Evolutionary conservation across 306 rosid species (phyloP).

Genomic region (Dalbergia cochinchinensis): DNA sequence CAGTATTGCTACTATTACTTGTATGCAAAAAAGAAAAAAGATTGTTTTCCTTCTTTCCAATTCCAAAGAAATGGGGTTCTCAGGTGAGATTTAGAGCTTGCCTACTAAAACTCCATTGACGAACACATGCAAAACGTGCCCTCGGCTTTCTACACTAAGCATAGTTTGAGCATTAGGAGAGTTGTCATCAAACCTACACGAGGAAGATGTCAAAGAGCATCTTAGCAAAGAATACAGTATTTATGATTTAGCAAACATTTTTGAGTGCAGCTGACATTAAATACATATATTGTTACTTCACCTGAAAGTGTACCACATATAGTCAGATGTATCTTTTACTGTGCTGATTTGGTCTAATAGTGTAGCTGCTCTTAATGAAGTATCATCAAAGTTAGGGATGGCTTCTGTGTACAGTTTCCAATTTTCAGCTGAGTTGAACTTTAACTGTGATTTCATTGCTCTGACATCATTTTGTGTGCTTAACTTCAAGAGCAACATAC

Average conservation of each 20-base stretch:
- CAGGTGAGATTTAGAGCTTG: constrained; percentile 39
- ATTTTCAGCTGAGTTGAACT: constrained; percentile 44
- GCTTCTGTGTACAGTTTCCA: constrained; percentile 59
- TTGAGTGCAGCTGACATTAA: not conserved
- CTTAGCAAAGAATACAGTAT: constrained; percentile 18
- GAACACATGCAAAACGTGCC: constrained; percentile 78
- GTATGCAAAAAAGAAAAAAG: constrained; percentile 5
- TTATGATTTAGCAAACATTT: constrained; percentile 10
- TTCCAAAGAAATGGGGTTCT: constrained; percentile 18
- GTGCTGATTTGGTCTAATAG: constrained; percentile 59
- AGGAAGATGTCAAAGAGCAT: constrained; percentile 33
- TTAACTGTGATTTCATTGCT: constrained; percentile 43
- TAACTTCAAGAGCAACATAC: constrained; percentile 46
- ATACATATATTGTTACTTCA: constrained; percentile 37
- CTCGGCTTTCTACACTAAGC: constrained; percentile 61
- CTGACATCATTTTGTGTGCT: constrained; percentile 37
- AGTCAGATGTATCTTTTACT: constrained; percentile 56
- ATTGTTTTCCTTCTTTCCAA: not conserved
- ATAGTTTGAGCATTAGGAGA: constrained; percentile 44
- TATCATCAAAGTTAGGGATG: constrained; percentile 50
- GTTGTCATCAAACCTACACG: constrained; percentile 36
- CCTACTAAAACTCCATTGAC: constrained; percentile 73
- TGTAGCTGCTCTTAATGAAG: constrained; percentile 47
- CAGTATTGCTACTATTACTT: constrained; percentile 1
- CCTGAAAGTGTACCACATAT: constrained; percentile 63